These are phyloP conservation scores for Botryosphaeria dothidea DNA, from an alignment of 2,329 filamentous ascomycete genomes.

Conservation along the genomic window DNA sequence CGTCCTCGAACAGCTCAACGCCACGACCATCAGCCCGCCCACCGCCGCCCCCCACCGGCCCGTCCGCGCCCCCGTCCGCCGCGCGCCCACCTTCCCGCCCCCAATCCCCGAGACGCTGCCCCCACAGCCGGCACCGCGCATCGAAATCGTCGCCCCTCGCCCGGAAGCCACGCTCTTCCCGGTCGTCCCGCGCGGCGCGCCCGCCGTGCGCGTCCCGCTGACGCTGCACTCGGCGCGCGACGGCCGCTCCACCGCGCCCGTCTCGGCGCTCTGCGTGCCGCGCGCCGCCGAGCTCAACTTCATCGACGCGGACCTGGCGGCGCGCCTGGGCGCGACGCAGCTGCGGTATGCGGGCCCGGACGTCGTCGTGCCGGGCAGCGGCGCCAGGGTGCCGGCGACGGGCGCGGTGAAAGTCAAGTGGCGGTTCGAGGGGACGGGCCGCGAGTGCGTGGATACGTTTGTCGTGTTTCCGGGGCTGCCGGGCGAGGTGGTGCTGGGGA, in stretches of 20 bases:
- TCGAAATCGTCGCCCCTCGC: not conserved
- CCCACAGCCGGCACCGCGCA: not conserved
- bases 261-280: not conserved
- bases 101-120: slow-evolving; percentile 22
- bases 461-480: not conserved
- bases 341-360: not conserved
- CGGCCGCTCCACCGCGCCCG: not conserved
- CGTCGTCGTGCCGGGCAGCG: not conserved
- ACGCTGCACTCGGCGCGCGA: not conserved
- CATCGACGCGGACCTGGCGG: not conserved
- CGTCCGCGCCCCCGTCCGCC: not conserved
- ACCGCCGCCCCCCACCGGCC: not conserved
- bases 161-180: not conserved
- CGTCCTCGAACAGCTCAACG: not conserved
- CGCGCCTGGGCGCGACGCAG: not conserved
- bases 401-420: not conserved
- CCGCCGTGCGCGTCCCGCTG: not conserved
- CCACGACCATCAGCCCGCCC: not conserved
- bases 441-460: not conserved
- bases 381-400: not conserved
- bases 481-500: not conserved
- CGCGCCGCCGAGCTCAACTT: not conserved
- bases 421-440: not conserved
- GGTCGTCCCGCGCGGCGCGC: not conserved
- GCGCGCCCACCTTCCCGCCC: slow-evolving; percentile 15